phyloP scores from a whole-genome alignment of 768 basidiomycete species.

The Russula griseocarnosa region DNA sequence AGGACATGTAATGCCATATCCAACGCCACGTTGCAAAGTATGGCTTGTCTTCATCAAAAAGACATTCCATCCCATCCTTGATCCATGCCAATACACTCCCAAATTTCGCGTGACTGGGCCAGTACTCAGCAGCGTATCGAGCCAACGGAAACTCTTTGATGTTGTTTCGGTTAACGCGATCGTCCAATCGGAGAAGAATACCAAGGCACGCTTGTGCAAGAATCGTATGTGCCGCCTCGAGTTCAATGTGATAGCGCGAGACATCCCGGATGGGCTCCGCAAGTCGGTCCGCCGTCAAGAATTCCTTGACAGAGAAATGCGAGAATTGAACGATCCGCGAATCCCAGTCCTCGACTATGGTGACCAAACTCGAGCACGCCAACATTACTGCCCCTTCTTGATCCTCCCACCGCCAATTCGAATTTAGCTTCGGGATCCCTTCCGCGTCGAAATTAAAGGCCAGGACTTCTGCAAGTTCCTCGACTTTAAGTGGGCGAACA shows the following conservation, averaged over 20 bases:
- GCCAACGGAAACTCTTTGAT: background rate
- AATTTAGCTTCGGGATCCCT: background rate
- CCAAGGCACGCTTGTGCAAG: background rate
- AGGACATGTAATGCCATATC: no score
- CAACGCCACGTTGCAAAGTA: background rate
- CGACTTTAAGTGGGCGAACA: background rate
- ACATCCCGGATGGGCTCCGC: background rate
- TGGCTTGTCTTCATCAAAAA: background rate
- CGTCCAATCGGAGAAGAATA: background rate
- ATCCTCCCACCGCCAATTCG: background rate
- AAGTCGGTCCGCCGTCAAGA: background rate
- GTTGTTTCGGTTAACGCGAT: no score
- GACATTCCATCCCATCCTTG: background rate
- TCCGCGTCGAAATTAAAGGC: background rate
- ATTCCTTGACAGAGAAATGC: constrained; percentile 3
- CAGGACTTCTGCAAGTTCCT: background rate
- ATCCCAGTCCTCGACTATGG: background rate
- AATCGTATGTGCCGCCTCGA: background rate
- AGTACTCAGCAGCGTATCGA: background rate
- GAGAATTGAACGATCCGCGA: background rate
- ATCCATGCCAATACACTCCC: background rate
- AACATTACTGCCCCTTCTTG: background rate
- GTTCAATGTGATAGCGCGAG: background rate
- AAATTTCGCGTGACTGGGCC: background rate
- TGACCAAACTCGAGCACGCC: background rate